These are phyloP conservation scores for Candida glucosophila DNA, from an alignment of 1,139 yeast genomes.

Conservation along the genomic window DNA sequence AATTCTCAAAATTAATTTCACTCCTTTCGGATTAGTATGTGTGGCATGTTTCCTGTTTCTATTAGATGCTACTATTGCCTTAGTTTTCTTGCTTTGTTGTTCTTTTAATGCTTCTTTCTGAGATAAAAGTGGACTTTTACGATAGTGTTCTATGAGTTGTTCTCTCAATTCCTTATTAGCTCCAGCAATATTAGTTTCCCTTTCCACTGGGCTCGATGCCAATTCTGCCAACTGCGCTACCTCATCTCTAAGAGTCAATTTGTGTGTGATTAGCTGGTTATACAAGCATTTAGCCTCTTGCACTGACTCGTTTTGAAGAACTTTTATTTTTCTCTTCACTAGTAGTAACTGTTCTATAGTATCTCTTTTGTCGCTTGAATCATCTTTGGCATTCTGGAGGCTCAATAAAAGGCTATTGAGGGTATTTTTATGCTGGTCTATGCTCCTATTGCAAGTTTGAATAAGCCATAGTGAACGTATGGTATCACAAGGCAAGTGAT, in stretches of 20 bases:
- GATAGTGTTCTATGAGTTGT: slow-evolving; percentile 28
- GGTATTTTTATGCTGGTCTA: slow-evolving; percentile 14
- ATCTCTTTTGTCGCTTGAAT: slow-evolving; percentile 3
- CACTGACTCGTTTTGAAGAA: slow-evolving; percentile 19
- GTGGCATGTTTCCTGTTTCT: too few species aligned
- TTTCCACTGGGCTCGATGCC: slow-evolving; percentile 3
- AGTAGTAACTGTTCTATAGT: slow-evolving; percentile 6
- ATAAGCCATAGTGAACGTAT: slow-evolving; percentile 39
- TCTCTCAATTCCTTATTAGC: slow-evolving; percentile 17
- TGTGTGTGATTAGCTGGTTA: slow-evolving; percentile 27
- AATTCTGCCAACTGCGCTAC: slow-evolving; percentile 18
- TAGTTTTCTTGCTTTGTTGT: slow-evolving; percentile 12
- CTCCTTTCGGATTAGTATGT: slow-evolving; percentile 10
- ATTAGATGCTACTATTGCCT: slow-evolving; percentile 2
- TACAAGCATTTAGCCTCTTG: slow-evolving; percentile 27
- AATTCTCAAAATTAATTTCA: slow-evolving; percentile 22
- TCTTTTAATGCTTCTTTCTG: slow-evolving; percentile 33
- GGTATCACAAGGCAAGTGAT: slow-evolving; percentile 39
- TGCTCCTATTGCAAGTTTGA: slow-evolving; percentile 28
- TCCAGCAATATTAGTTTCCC: slow-evolving; percentile 6
- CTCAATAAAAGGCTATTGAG: slow-evolving; percentile 11
- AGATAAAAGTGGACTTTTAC: slow-evolving; percentile 26
- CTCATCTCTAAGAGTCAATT: slow-evolving; percentile 20
- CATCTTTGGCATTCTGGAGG: slow-evolving; percentile 5
- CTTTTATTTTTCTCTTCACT: slow-evolving; percentile 8